Base-by-base conservation (phyloP, 139 green algal genomes). In the Choricystis sp. region DNA sequence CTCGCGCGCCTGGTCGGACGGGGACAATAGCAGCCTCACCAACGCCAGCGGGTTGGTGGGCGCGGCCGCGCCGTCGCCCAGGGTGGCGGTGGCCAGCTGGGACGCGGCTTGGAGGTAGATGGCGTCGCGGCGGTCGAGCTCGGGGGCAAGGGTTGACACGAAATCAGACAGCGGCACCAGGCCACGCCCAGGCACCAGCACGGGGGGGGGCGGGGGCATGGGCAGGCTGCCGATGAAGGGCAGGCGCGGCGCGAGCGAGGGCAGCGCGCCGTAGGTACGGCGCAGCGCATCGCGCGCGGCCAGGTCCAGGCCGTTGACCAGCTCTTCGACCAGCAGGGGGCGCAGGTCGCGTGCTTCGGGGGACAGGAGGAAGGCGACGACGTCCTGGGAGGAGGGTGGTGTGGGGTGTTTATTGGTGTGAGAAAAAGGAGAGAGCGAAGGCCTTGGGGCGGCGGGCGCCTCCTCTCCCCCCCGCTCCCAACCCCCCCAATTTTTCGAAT, bases 281-380 rank as follows among this genome's bases (percentile, higher is more conserved):
- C 80, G 74, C 29, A 73, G 28, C 29, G 79, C 67, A 71, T 89
- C 84, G 20, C 84, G 66, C 0, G 79, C 60, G 14, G 84, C 65
- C n/a, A 86, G 70, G 73, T 91, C 84, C 5, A 78, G 31, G 4
- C 70, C 78, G 19, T 71, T 65, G 23, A 66, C 65, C 1, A 87
- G 29, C 72, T 85, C 79, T 4, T 56, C 56, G 19, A 84, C 69
- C 55, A 91, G 75, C 52, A 89, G 69, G 5, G 81, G 81, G 23
- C 84, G 70, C 61, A 91, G 72, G 61, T 87, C 77, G 0, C 72
- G 58, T 0, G 81, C 83, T 27, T 85, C 79, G 16, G 79, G 75
- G 4, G 73, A 79, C 24, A 87, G 76, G 75, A 89, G 69, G 74
- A 89, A 89, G 25, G 60, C 26, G n/a, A 85, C 69, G 4, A 85